A percentile compares a stretch with the other conserved stretches of the same genome.
These are phyloP conservation scores for Epichloe baconii DNA, from an alignment of 2,329 filamentous ascomycete genomes.

Conservation along the genomic window DNA sequence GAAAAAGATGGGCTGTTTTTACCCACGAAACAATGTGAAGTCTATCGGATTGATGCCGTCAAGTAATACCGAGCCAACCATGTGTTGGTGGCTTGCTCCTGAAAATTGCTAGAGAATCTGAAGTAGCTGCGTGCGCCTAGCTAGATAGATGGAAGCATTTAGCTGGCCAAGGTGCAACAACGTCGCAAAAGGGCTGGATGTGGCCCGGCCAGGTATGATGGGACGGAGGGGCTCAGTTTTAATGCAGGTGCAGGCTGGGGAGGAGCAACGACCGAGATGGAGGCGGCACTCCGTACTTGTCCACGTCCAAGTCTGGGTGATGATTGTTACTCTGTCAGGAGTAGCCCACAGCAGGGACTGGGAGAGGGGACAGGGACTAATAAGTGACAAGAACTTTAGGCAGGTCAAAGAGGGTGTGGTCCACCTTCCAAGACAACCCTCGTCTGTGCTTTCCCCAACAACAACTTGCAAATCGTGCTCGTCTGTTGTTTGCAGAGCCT, in stretches of 20 bases:
- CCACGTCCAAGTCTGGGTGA: neutral
- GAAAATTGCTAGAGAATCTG: neutral
- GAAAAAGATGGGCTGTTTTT: neutral
- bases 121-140: neutral
- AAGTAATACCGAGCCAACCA: neutral
- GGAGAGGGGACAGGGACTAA: neutral
- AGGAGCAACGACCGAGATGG: neutral
- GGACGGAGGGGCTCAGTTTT: constrained; percentile 8
- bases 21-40: neutral
- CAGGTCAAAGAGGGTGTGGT: neutral
- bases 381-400: neutral
- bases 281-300: neutral
- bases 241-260: constrained; percentile 2
- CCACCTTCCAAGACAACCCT: constrained; percentile 3
- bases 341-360: neutral
- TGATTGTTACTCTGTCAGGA: neutral
- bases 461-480: neutral
- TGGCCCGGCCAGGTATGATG: constrained; percentile 5
- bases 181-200: neutral
- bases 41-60: neutral
- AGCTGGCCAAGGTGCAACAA: neutral
- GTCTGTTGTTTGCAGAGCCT: constrained; percentile 1
- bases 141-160: neutral
- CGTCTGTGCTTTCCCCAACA: neutral
- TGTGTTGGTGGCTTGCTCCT: neutral